Conservation (phyloP, 176 grass and related monocot genomes). For the Aegilops bicornis region DNA sequence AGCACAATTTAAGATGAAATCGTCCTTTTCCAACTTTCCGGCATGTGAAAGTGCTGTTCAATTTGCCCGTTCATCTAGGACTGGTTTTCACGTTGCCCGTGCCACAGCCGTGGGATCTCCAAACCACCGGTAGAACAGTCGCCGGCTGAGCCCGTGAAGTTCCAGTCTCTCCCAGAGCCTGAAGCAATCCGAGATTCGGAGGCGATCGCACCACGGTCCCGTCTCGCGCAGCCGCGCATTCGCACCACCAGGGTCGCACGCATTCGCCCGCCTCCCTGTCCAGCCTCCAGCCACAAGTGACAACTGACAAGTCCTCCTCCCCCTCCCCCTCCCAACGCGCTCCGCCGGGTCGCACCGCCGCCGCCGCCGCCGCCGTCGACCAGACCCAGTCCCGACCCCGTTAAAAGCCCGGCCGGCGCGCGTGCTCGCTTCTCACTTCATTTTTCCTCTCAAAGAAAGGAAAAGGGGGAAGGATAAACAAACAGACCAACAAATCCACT, state of each 20-base stretch:
- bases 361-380: constrained; percentile 12
- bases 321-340: not conserved
- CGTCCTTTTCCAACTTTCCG: not conserved
- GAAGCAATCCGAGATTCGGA: not conserved
- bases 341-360: not conserved
- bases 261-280: constrained; percentile 35
- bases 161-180: not conserved
- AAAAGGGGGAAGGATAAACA: not conserved
- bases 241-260: not conserved
- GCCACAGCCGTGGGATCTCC: not conserved
- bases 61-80: not conserved
- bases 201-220: not conserved
- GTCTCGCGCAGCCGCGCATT: constrained; percentile 21
- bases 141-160: not conserved
- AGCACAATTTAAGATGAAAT: too few relatives aligned
- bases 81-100: not conserved
- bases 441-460: not conserved
- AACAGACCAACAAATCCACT: too few relatives aligned
- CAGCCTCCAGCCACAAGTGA: constrained; percentile 30
- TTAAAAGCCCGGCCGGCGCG: not conserved
- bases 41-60: not conserved
- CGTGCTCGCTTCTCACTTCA: not conserved
- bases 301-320: constrained; percentile 14
- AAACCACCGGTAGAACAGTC: not conserved
- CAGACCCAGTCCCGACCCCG: not conserved